Conservation (phyloP, 352 stramenopile species). For the Phytophthora tubulina region DNA sequence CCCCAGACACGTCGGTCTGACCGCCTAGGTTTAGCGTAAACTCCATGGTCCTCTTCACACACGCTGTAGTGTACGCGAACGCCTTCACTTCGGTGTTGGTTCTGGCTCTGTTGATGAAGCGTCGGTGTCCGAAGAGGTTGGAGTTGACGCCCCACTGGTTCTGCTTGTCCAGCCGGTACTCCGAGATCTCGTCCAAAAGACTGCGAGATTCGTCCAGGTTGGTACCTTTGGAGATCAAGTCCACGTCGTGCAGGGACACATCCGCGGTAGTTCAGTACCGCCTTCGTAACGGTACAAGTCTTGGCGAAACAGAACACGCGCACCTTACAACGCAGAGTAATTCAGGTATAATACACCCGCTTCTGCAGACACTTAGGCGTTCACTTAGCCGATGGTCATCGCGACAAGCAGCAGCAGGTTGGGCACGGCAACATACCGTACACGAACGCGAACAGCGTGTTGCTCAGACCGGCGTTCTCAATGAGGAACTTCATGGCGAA, state of each 20-base stretch:
- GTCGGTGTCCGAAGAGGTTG: neutral
- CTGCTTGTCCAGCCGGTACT: neutral
- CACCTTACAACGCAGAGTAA: too few relatives aligned
- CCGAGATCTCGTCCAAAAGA: neutral
- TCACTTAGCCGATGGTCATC: too few relatives aligned
- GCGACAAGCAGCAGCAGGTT: too few relatives aligned
- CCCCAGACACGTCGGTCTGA: neutral
- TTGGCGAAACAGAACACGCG: too few relatives aligned
- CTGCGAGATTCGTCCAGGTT: neutral
- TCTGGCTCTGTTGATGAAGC: neutral
- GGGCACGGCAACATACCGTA: too few relatives aligned
- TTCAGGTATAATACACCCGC: too few relatives aligned
- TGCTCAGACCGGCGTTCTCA: too few relatives aligned
- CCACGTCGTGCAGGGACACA: neutral
- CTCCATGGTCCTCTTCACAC: neutral
- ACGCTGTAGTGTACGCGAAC: neutral
- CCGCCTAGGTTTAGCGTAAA: neutral
- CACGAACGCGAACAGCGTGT: too few relatives aligned
- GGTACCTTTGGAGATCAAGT: neutral
- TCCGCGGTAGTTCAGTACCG: too few relatives aligned
- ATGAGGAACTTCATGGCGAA: too few relatives aligned
- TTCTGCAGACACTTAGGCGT: too few relatives aligned
- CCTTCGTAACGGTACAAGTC: too few relatives aligned
- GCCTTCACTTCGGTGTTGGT: neutral
- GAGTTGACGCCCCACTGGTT: neutral